These are phyloP conservation scores for Puccinia triticina DNA, from an alignment of 1,284 basidiomycete genomes.

Conservation along the genomic window DNA sequence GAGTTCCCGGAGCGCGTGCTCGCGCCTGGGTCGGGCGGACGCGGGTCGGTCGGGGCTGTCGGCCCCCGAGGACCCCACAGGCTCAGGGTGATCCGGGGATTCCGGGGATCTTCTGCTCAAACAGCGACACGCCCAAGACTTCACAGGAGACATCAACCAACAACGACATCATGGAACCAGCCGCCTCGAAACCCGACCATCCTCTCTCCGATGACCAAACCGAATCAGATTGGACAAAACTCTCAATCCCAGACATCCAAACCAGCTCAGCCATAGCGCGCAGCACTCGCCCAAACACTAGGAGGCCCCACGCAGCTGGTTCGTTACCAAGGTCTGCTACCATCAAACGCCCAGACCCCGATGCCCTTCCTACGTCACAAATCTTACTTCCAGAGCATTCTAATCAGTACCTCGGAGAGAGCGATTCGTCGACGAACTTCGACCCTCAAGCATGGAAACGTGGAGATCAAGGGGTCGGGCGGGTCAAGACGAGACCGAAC, in stretches of 20 bases:
- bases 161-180: background rate
- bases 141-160: background rate
- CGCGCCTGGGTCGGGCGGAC: too few species aligned
- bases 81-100: too few species aligned
- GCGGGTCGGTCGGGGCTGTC: too few species aligned
- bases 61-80: too few species aligned
- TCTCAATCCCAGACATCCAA: conserved; percentile 12
- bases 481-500: background rate
- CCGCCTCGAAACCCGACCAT: background rate
- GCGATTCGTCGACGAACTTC: conserved; percentile 45
- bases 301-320: background rate
- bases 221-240: conserved; percentile 19
- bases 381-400: background rate
- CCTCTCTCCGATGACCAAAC: conserved; percentile 2
- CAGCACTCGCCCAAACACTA: background rate
- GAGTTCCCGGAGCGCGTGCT: too few species aligned
- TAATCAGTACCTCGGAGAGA: conserved; percentile 15
- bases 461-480: conserved; percentile 11
- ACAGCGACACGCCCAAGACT: too few species aligned
- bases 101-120: too few species aligned
- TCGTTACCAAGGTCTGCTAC: background rate
- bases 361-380: background rate
- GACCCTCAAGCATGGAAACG: conserved; percentile 50
- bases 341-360: background rate
- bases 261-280: background rate